These are phyloP conservation scores for Penicillium sp. DNA, from an alignment of 2,329 filamentous ascomycete genomes.

Conservation along the genomic window DNA sequence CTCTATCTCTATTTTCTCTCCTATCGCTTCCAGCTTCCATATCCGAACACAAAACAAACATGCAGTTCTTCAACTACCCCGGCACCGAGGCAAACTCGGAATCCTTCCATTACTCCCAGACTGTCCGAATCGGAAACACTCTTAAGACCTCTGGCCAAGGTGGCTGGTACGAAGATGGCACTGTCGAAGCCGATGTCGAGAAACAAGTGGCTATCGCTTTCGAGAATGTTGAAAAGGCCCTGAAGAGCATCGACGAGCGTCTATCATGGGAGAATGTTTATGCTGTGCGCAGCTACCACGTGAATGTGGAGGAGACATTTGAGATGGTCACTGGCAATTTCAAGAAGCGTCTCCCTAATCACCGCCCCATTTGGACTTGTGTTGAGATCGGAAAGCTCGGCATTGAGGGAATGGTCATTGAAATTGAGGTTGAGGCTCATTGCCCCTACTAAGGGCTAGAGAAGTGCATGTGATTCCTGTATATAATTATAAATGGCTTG, in stretches of 20 bases:
- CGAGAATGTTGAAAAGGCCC: slow-evolving; percentile 19
- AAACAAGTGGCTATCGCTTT: slow-evolving; percentile 20
- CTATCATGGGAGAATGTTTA: slow-evolving; percentile 22
- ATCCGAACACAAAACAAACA: background rate
- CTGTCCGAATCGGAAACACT: slow-evolving; percentile 21
- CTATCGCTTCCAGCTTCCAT: background rate
- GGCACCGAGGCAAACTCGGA: slow-evolving; percentile 12
- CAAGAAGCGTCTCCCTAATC: slow-evolving; percentile 16
- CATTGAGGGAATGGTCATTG: slow-evolving; percentile 18
- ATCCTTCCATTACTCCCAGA: slow-evolving; percentile 26
- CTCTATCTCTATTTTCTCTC: background rate
- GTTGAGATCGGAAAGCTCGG: slow-evolving; percentile 17
- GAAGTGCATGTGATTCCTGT: background rate
- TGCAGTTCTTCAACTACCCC: slow-evolving; percentile 12
- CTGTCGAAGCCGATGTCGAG: slow-evolving; percentile 7
- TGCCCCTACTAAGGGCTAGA: background rate
- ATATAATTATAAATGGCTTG: background rate
- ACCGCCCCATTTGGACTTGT: slow-evolving; percentile 24
- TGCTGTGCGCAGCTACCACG: slow-evolving; percentile 22
- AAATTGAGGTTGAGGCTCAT: slow-evolving; percentile 23
- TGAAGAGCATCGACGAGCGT: slow-evolving; percentile 14
- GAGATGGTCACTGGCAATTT: slow-evolving; percentile 19
- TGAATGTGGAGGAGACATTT: slow-evolving; percentile 16
- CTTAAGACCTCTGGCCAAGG: slow-evolving; percentile 28
- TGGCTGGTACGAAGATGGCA: slow-evolving; percentile 19